Conservation (phyloP, 1,139 yeast genomes). For the Lodderomyces orthopsilosis region DNA sequence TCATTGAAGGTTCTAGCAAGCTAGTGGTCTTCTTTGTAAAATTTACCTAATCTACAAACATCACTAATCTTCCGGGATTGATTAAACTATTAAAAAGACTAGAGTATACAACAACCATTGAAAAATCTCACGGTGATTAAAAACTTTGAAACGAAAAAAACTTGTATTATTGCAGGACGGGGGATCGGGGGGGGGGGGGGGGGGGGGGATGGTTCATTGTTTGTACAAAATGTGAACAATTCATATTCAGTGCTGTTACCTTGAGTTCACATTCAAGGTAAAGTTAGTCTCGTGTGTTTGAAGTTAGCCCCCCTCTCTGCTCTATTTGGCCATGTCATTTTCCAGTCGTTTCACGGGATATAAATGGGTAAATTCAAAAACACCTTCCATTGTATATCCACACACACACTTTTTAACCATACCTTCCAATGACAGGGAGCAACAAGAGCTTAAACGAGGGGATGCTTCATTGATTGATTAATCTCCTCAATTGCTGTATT, state of each 20-base stretch:
- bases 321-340: background rate
- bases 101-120: background rate
- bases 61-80: slow-evolving; percentile 3
- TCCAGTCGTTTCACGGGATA: slow-evolving; percentile 2
- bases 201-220: background rate
- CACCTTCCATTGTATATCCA: background rate
- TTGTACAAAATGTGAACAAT: background rate
- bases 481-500: background rate
- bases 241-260: background rate
- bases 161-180: slow-evolving; percentile 7
- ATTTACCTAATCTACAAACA: background rate
- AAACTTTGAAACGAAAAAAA: background rate
- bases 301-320: background rate
- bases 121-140: slow-evolving; percentile 1
- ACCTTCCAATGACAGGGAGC: slow-evolving; percentile 4
- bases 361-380: background rate
- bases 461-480: background rate
- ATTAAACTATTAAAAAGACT: slow-evolving; percentile 4
- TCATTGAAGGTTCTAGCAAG: no score
- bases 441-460: background rate
- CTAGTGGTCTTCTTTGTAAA: no score
- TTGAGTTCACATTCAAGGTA: background rate
- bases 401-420: slow-evolving; percentile 21
- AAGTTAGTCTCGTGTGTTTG: no score
- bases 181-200: slow-evolving; percentile 7